A percentile compares a stretch with the other conserved stretches of the same genome.
phyloP scores from a whole-genome alignment of 1,284 basidiomycete species.

The Leccinum solheimii region DNA sequence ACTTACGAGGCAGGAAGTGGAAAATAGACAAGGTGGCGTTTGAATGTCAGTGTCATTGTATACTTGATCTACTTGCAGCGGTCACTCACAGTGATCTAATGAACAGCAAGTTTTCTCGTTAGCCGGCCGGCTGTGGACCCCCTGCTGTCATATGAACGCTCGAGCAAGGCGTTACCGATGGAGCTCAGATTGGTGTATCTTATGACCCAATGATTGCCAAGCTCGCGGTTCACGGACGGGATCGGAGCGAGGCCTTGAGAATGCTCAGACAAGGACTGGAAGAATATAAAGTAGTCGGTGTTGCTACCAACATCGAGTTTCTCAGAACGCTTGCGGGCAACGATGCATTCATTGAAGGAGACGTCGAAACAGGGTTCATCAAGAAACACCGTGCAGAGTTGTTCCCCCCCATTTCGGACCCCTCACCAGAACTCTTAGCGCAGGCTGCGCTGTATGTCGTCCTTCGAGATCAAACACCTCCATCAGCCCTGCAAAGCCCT shows the following conservation, averaged over 20 bases:
- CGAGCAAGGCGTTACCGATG: conserved; percentile 88
- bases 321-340: conserved; percentile 77
- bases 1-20: neutral
- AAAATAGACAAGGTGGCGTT: neutral
- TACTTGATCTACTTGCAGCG: neutral
- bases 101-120: too few relatives aligned
- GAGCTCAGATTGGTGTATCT: conserved; percentile 87
- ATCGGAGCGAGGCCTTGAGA: conserved; percentile 84
- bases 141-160: conserved; percentile 32
- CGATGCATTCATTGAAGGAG: conserved; percentile 72
- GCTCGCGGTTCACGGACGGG: conserved; percentile 86
- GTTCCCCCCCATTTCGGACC: conserved; percentile 62
- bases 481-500: conserved; percentile 38
- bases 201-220: conserved; percentile 97
- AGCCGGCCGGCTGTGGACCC: neutral
- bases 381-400: conserved; percentile 80
- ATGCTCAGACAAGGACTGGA: conserved; percentile 79
- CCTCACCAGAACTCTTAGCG: conserved; percentile 65
- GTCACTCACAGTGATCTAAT: neutral
- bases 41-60: neutral
- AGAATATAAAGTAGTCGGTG: conserved; percentile 89
- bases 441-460: conserved; percentile 78
- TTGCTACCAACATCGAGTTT: conserved; percentile 91
- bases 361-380: conserved; percentile 94
- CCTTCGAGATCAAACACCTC: conserved; percentile 58